phyloP scores from a whole-genome alignment of 2,329 filamentous ascomycete genomes.

The Sclerotinia subarctica region DNA sequence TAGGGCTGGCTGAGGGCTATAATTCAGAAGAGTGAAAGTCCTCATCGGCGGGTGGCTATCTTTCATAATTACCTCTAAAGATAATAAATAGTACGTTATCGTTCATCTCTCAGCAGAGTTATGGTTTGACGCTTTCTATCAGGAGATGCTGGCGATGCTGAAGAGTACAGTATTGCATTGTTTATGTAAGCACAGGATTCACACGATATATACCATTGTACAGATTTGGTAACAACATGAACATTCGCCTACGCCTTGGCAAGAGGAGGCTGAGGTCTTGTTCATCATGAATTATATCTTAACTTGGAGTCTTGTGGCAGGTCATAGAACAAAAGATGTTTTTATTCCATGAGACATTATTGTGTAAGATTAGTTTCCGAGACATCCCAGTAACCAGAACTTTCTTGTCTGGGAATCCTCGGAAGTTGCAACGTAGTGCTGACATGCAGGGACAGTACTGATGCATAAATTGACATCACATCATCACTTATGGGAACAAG shows the following conservation, averaged over 20 bases:
- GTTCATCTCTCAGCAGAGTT: no score
- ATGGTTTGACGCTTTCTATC: neutral
- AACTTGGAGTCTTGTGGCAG: neutral
- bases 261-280: constrained; percentile 5
- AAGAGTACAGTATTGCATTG: neutral
- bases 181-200: neutral
- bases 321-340: neutral
- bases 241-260: constrained; percentile 7
- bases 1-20: constrained; percentile 9
- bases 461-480: constrained; percentile 11
- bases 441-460: constrained; percentile 12
- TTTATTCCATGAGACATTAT: neutral
- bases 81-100: neutral
- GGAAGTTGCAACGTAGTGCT: constrained; percentile 1
- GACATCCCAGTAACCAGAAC: neutral
- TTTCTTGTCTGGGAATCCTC: neutral
- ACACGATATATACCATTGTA: neutral
- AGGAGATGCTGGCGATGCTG: neutral
- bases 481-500: constrained; percentile 1
- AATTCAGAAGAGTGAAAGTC: neutral
- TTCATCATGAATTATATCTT: neutral
- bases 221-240: neutral
- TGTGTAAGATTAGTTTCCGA: neutral
- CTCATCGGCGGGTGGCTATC: neutral
- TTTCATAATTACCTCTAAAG: neutral